phyloP scores from a whole-genome alignment of 768 basidiomycete species.

The Clavulina sp. region DNA sequence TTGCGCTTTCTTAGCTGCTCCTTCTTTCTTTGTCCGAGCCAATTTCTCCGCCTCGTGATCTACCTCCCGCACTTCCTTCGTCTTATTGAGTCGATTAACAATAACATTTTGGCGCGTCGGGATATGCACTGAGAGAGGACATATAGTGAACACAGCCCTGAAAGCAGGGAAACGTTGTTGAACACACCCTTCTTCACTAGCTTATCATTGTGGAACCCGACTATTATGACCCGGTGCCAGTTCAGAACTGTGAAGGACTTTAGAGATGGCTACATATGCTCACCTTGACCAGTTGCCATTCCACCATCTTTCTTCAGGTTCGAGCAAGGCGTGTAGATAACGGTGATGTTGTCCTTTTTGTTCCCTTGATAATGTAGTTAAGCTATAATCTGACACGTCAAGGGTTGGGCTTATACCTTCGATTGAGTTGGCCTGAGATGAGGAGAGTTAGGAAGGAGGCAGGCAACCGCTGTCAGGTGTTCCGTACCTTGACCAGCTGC shows the following conservation, averaged over 20 bases:
- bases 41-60: constrained; percentile 83
- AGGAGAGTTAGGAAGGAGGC: neutral
- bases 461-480: neutral
- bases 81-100: constrained; percentile 88
- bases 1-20: constrained; percentile 37
- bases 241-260: neutral
- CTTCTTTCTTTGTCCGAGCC: constrained; percentile 66
- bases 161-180: neutral
- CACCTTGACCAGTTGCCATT: constrained; percentile 76
- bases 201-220: constrained; percentile 87
- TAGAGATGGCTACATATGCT: neutral
- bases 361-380: constrained; percentile 40
- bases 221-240: constrained; percentile 18
- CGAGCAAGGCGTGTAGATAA: constrained; percentile 85
- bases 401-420: constrained; percentile 34
- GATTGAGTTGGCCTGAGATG: constrained; percentile 61
- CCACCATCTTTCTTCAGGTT: constrained; percentile 98
- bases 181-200: constrained; percentile 27
- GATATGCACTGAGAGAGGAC: constrained; percentile 41
- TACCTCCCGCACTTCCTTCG: constrained; percentile 65
- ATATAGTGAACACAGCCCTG: neutral
- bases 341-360: constrained; percentile 82
- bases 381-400: too few relatives aligned
- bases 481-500: constrained; percentile 62
- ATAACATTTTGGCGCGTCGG: constrained; percentile 69